These are phyloP conservation scores for Trametes polyzona DNA, from an alignment of 1,284 basidiomycete species.

Conservation along the genomic window DNA sequence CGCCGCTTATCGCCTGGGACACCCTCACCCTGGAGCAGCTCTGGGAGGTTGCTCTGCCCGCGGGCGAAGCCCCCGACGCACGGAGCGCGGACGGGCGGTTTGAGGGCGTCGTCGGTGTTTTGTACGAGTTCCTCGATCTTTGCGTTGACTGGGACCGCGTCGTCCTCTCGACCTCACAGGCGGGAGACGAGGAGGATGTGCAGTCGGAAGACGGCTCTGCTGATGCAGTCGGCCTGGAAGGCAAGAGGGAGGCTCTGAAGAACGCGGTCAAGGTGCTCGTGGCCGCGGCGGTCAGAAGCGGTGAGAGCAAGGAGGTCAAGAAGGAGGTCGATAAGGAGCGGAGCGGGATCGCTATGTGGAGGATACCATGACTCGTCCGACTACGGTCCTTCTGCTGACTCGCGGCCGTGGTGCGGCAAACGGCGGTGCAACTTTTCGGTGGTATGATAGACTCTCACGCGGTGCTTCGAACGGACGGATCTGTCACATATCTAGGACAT, in stretches of 20 bases:
- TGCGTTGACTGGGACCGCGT: conserved; percentile 66
- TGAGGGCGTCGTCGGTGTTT: conserved; percentile 54
- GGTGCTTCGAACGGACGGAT: no score
- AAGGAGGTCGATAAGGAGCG: conserved; percentile 60
- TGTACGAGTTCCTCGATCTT: conserved; percentile 62
- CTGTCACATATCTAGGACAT: no score
- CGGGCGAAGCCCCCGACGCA: conserved; percentile 33
- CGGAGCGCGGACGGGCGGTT: conserved; percentile 41
- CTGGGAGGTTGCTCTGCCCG: conserved; percentile 53
- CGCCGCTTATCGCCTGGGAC: conserved; percentile 66
- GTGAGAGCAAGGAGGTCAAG: conserved; percentile 56
- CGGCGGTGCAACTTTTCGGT: no score
- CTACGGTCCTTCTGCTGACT: no score
- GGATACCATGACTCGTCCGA: conserved; percentile 59
- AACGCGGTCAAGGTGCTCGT: conserved; percentile 54
- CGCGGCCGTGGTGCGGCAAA: no score
- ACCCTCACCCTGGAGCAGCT: conserved; percentile 59
- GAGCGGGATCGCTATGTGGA: conserved; percentile 64
- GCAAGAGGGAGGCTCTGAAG: conserved; percentile 45
- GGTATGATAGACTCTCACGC: no score
- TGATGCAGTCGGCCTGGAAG: conserved; percentile 29
- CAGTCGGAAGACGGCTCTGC: conserved; percentile 23
- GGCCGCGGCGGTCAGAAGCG: conserved; percentile 56
- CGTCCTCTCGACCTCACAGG: conserved; percentile 32
- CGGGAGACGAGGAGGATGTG: conserved; percentile 26